A percentile compares a stretch with the other conserved stretches of the same genome.
Conservation (phyloP, 768 basidiomycete species). For the Lactifluus volemus region DNA sequence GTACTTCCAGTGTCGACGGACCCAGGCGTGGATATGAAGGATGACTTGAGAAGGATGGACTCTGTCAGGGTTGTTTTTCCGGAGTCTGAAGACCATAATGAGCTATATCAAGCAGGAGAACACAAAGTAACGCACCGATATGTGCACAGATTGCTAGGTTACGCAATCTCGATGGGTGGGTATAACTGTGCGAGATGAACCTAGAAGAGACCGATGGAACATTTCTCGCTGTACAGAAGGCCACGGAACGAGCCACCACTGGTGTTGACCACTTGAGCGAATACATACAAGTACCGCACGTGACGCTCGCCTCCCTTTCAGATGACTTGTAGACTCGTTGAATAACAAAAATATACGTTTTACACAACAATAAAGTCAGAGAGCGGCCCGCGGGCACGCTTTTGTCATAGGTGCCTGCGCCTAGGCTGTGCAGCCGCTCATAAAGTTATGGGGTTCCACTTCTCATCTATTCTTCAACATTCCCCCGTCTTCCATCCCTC, state of each 20-base stretch:
- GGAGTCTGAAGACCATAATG: constrained; percentile 47
- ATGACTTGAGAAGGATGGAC: constrained; percentile 71
- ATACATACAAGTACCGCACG: background rate
- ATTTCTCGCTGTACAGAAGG: too few species aligned
- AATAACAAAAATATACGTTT: too few species aligned
- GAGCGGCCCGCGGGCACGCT: background rate
- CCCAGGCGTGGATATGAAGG: constrained; percentile 63
- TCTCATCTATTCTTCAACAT: background rate
- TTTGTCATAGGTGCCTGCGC: background rate
- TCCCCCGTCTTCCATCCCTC: background rate
- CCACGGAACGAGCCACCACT: background rate
- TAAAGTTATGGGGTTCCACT: background rate
- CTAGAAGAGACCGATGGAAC: background rate
- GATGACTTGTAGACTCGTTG: too few species aligned
- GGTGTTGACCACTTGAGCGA: constrained; percentile 1
- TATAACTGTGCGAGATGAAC: constrained; percentile 20
- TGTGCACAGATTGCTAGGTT: constrained; percentile 89
- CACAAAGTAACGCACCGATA: constrained; percentile 46
- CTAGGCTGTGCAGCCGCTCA: background rate
- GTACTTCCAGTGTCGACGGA: constrained; percentile 88
- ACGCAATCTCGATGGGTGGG: constrained; percentile 39
- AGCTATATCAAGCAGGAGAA: constrained; percentile 2
- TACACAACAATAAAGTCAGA: too few species aligned
- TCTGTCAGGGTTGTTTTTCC: constrained; percentile 88
- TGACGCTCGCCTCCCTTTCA: too few species aligned